Conservation (phyloP, 2,329 filamentous ascomycete genomes). For the Exophiala oligosperma region DNA sequence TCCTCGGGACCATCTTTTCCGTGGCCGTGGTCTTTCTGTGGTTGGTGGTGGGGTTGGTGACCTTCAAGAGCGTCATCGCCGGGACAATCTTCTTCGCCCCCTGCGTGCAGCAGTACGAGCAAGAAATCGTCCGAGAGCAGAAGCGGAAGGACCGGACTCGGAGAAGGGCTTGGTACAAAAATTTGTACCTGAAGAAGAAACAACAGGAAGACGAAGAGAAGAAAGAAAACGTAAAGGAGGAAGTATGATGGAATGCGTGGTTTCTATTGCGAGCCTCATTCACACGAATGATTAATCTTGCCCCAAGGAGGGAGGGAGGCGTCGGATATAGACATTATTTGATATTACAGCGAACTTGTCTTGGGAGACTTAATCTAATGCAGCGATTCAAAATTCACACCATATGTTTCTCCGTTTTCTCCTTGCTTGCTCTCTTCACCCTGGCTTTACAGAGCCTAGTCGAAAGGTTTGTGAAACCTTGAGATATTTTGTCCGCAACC, state of each 20-base stretch:
- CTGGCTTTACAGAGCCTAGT: no score
- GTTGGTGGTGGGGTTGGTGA: constrained; percentile 55
- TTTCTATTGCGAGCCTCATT: no score
- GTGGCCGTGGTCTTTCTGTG: constrained; percentile 55
- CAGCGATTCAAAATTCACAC: no score
- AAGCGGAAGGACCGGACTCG: background rate
- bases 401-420: no score
- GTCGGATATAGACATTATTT: no score
- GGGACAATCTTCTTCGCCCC: constrained; percentile 56
- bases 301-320: no score
- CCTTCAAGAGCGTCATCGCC: constrained; percentile 46
- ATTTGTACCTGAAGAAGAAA: background rate
- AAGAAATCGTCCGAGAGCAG: background rate
- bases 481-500: no score
- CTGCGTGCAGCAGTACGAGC: constrained; percentile 16
- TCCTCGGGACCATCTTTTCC: constrained; percentile 57
- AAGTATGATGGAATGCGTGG: background rate
- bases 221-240: background rate
- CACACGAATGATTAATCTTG: no score
- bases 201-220: background rate
- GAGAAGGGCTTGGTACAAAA: background rate
- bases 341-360: no score
- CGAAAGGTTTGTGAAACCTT: no score
- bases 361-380: no score
- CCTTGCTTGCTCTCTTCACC: no score